Conservation (phyloP, 805 yeast genomes). For the Komagataella ulmi region DNA sequence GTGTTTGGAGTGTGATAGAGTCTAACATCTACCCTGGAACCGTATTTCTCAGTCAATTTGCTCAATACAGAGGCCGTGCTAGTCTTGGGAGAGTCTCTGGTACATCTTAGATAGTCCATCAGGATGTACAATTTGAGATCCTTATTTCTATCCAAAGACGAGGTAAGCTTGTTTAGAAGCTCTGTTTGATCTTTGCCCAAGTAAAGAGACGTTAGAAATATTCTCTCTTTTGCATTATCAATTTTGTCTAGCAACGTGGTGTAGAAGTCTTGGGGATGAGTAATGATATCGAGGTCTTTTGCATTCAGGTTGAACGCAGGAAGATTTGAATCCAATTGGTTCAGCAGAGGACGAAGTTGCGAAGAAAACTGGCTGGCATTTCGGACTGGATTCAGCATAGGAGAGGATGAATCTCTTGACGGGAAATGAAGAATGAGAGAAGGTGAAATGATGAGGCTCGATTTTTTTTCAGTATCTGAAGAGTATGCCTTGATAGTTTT, state of each 20-base stretch:
- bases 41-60: conserved; percentile 48
- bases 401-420: conserved; percentile 3
- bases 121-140: conserved; percentile 58
- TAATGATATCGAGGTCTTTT: conserved; percentile 47
- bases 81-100: conserved; percentile 75
- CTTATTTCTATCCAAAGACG: conserved; percentile 46
- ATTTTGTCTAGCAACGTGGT: conserved; percentile 49
- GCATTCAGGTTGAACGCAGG: conserved; percentile 51
- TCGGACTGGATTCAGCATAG: neutral
- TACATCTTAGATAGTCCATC: conserved; percentile 83
- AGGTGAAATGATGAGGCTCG: neutral
- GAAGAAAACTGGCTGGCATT: neutral
- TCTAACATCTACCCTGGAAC: conserved; percentile 62
- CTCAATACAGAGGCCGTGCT: conserved; percentile 71
- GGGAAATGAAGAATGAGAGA: neutral
- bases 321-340: conserved; percentile 46
- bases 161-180: conserved; percentile 45
- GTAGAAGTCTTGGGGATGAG: conserved; percentile 66
- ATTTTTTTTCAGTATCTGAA: neutral
- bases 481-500: no score
- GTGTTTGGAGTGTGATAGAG: conserved; percentile 86
- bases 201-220: conserved; percentile 78
- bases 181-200: conserved; percentile 77
- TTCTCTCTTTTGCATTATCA: conserved; percentile 40
- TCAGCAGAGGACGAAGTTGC: conserved; percentile 6